Percentiles rank a stretch among this genome's conserved stretches.
phyloP scores from a whole-genome alignment of 208 protist species.

The Acanthamoeba triangularis region DNA sequence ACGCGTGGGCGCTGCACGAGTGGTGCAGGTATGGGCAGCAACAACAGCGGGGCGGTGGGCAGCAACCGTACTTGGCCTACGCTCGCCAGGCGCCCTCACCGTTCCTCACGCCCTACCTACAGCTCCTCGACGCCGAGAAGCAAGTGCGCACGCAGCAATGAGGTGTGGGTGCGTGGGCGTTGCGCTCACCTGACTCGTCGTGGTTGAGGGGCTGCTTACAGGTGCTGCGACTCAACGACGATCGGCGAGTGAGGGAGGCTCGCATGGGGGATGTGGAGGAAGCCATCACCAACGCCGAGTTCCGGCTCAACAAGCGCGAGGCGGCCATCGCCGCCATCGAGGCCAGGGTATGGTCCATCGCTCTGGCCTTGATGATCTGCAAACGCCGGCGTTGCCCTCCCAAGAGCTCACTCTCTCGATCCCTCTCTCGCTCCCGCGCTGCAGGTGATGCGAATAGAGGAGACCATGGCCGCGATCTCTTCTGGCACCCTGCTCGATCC shows the following conservation, averaged over 20 bases:
- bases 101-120: neutral
- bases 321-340: conserved; percentile 9
- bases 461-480: neutral
- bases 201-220: neutral
- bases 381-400: neutral
- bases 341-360: neutral
- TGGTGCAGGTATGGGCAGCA: neutral
- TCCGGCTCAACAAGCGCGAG: conserved; percentile 23
- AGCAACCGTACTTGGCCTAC: conserved; percentile 19
- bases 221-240: conserved; percentile 45
- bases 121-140: conserved; percentile 1
- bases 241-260: neutral
- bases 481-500: conserved; percentile 3
- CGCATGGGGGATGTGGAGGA: neutral
- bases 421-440: neutral
- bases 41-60: neutral
- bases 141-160: neutral
- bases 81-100: neutral
- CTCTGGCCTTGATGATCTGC: neutral
- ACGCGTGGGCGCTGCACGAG: neutral
- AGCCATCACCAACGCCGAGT: conserved; percentile 27
- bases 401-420: neutral
- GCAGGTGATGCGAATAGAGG: conserved; percentile 42
- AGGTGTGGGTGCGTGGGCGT: neutral
- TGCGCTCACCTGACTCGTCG: neutral